phyloP scores from a whole-genome alignment of 78 protist species.

The Creolimax fragrantissima region DNA sequence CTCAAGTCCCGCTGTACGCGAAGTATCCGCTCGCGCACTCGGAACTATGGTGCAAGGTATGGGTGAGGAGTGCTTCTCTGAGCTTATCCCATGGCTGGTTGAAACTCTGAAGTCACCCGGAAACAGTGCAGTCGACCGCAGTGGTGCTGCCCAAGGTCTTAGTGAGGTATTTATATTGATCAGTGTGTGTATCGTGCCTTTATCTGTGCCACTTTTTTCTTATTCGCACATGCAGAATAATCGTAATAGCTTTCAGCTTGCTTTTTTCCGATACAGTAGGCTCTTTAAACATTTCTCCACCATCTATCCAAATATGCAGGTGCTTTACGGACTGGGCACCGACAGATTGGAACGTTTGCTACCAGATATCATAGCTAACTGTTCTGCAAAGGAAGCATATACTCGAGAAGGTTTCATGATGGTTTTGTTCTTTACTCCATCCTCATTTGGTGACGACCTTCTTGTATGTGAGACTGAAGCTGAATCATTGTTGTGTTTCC shows the following conservation, averaged over 20 bases:
- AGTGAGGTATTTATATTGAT: not conserved
- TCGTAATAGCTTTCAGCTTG: not conserved
- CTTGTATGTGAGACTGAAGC: constrained; percentile 40
- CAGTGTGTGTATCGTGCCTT: not conserved
- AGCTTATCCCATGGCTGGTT: constrained; percentile 62
- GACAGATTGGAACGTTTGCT: constrained; percentile 49
- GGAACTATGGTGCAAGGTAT: constrained; percentile 50
- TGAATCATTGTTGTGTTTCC: constrained; percentile 42
- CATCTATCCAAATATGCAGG: not conserved
- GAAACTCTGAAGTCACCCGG: constrained; percentile 42
- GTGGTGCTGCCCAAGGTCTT: constrained; percentile 78
- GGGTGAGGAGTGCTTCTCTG: constrained; percentile 68
- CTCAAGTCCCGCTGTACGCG: constrained; percentile 74
- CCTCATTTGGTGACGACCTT: constrained; percentile 42
- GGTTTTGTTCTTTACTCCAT: constrained; percentile 38
- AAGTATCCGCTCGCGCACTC: constrained; percentile 50
- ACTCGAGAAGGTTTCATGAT: constrained; percentile 53
- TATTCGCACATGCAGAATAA: no score
- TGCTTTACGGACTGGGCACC: constrained; percentile 3
- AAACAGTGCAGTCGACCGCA: constrained; percentile 60
- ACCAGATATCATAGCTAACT: constrained; percentile 43
- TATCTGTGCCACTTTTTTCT: not conserved
- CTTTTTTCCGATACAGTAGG: not conserved
- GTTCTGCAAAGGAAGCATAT: not conserved
- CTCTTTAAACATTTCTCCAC: not conserved